Evolutionary conservation across 345 rosid genomes (phyloP).

Genomic region (Acer saccharum): DNA sequence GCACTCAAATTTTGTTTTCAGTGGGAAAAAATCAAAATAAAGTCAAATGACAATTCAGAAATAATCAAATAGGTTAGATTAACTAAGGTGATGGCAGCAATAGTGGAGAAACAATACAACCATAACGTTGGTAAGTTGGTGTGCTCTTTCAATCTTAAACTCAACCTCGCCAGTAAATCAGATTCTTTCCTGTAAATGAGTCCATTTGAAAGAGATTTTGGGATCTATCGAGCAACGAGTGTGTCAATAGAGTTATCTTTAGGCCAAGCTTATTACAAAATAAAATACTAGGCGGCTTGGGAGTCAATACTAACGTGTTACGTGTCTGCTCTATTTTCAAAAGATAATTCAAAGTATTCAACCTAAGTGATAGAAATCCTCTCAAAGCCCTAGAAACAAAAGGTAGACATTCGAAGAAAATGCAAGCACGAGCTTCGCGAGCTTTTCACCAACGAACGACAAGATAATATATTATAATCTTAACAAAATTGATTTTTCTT

Average conservation of each 20-base stretch:
- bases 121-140: slow-evolving; percentile 30
- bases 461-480: slow-evolving; percentile 6
- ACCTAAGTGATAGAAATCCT: neutral
- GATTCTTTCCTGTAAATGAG: neutral
- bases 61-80: slow-evolving; percentile 10
- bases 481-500: slow-evolving; percentile 17
- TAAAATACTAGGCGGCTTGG: neutral
- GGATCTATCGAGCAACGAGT: neutral
- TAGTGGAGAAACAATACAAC: slow-evolving; percentile 11
- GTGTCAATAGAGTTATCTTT: neutral
- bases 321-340: neutral
- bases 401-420: neutral
- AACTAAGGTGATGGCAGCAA: slow-evolving; percentile 6
- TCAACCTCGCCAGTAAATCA: slow-evolving; percentile 6
- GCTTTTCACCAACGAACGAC: neutral
- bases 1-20: slow-evolving; percentile 8
- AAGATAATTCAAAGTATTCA: neutral
- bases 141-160: slow-evolving; percentile 23
- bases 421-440: neutral
- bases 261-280: neutral
- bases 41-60: slow-evolving; percentile 19
- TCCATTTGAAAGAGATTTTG: neutral
- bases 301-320: neutral
- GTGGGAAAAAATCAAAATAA: slow-evolving; percentile 1
- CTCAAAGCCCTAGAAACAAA: neutral